Conservation (phyloP, 352 stramenopile genomes). For the Phytopythium boreale region DNA sequence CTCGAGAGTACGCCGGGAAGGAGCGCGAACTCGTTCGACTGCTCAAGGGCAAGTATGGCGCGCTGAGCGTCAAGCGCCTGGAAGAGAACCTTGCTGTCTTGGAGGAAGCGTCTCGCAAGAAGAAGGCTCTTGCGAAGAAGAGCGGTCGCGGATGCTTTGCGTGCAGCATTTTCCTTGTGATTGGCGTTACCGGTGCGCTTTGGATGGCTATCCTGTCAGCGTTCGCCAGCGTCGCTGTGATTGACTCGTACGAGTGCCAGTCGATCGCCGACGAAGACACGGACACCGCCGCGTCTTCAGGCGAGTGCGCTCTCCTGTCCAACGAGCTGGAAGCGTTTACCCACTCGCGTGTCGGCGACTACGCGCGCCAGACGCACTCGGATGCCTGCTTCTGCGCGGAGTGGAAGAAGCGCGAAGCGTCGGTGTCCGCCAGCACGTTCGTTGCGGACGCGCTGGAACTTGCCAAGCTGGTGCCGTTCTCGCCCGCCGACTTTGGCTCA, state of each 20-base stretch:
- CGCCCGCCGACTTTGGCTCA: conserved; percentile 26
- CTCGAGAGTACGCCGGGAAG: conserved; percentile 56
- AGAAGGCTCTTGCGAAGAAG: conserved; percentile 14
- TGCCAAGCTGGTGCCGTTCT: conserved; percentile 38
- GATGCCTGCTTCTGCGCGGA: conserved; percentile 40
- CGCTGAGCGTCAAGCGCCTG: conserved; percentile 66
- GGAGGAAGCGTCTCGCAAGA: conserved; percentile 17
- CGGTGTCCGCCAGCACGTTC: conserved; percentile 14
- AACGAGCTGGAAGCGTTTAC: conserved; percentile 33
- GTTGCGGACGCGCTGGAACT: conserved; percentile 20
- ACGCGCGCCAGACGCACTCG: conserved; percentile 25
- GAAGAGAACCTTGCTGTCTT: conserved; percentile 54
- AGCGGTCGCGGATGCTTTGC: conserved; percentile 22
- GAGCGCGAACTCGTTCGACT: conserved; percentile 59
- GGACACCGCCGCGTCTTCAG: conserved; percentile 13
- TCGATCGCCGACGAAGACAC: conserved; percentile 16
- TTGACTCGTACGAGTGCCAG: conserved; percentile 33
- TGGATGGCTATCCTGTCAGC: conserved; percentile 27
- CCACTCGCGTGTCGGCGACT: conserved; percentile 21
- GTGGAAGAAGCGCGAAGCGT: conserved; percentile 38
- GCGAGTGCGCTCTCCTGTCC: conserved; percentile 20
- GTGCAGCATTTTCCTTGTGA: conserved; percentile 24
- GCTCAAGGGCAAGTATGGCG: conserved; percentile 70
- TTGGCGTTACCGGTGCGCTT: conserved; percentile 1
- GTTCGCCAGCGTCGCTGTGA: conserved; percentile 26